Percentiles rank a stretch among this genome's conserved stretches.
phyloP scores from a whole-genome alignment of 78 protist species.

The Protostelium mycophagum region DNA sequence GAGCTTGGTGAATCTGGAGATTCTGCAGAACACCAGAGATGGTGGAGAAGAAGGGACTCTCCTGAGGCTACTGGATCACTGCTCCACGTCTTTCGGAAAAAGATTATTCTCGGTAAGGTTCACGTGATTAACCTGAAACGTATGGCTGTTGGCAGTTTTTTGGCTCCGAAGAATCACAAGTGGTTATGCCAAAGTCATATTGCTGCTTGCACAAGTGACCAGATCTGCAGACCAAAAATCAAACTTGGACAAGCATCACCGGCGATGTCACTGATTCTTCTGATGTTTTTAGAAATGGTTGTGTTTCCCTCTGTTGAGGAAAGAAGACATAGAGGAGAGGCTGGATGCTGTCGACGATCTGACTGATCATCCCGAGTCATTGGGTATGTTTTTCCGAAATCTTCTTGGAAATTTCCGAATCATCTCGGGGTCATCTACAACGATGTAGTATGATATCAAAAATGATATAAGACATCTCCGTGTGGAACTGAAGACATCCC shows the following conservation, averaged over 20 bases:
- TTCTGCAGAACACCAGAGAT: slow-evolving; percentile 44
- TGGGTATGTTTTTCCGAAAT: too few relatives aligned
- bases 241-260: too few relatives aligned
- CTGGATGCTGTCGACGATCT: slow-evolving; percentile 37
- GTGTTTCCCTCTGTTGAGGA: slow-evolving; percentile 33
- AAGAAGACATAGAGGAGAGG: slow-evolving; percentile 26
- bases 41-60: slow-evolving; percentile 55
- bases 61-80: slow-evolving; percentile 43
- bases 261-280: background rate
- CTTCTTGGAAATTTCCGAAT: too few relatives aligned
- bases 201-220: too few relatives aligned
- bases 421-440: background rate
- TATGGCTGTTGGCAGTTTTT: too few relatives aligned
- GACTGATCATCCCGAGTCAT: background rate
- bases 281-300: slow-evolving; percentile 36
- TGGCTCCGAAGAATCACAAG: too few relatives aligned
- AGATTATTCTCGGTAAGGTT: slow-evolving; percentile 8
- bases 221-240: too few relatives aligned
- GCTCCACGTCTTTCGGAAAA: slow-evolving; percentile 48
- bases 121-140: too few relatives aligned
- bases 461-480: background rate
- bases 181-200: too few relatives aligned
- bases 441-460: background rate
- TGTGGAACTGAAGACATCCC: too few relatives aligned
- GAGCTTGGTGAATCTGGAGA: slow-evolving; percentile 42